phyloP scores from a whole-genome alignment of 495 filamentous ascomycete species.

The Penicillium taxi region DNA sequence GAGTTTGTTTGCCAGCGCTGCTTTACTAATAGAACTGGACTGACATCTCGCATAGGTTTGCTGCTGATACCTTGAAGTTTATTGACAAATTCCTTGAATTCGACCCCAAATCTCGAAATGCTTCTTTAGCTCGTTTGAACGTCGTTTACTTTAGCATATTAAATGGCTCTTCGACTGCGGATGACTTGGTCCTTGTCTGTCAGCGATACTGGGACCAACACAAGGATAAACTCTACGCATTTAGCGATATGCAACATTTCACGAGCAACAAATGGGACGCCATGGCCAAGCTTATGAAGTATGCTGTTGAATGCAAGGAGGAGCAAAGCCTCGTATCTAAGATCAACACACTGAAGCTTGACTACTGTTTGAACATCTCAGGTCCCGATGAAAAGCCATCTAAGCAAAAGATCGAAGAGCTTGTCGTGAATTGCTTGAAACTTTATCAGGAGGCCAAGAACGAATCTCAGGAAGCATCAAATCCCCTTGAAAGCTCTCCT shows the following conservation, averaged over 20 bases:
- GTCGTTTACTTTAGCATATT: slow-evolving; percentile 18
- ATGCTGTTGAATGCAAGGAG: slow-evolving; percentile 18
- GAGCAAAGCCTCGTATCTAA: slow-evolving; percentile 25
- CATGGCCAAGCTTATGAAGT: slow-evolving; percentile 32
- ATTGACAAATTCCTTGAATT: slow-evolving; percentile 29
- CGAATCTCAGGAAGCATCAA: slow-evolving; percentile 10
- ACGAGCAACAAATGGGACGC: slow-evolving; percentile 30
- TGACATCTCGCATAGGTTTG: slow-evolving; percentile 22
- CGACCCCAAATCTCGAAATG: slow-evolving; percentile 41
- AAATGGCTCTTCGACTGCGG: slow-evolving; percentile 22
- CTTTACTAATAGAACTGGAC: not conserved
- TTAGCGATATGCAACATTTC: slow-evolving; percentile 45
- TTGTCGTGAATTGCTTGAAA: slow-evolving; percentile 40
- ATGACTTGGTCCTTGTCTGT: slow-evolving; percentile 34
- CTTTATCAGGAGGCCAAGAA: slow-evolving; percentile 28
- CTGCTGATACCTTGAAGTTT: slow-evolving; percentile 22
- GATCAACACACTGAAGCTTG: slow-evolving; percentile 50
- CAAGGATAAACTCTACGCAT: slow-evolving; percentile 46
- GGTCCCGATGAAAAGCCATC: slow-evolving; percentile 29
- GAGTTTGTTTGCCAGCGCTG: slow-evolving; percentile 22
- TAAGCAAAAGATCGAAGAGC: slow-evolving; percentile 30
- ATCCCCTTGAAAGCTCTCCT: slow-evolving; percentile 47
- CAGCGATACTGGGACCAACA: slow-evolving; percentile 43
- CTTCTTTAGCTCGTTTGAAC: slow-evolving; percentile 36
- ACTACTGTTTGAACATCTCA: slow-evolving; percentile 47